Conservation (phyloP, 495 filamentous ascomycete genomes). For the Annulohypoxylon stygium region DNA sequence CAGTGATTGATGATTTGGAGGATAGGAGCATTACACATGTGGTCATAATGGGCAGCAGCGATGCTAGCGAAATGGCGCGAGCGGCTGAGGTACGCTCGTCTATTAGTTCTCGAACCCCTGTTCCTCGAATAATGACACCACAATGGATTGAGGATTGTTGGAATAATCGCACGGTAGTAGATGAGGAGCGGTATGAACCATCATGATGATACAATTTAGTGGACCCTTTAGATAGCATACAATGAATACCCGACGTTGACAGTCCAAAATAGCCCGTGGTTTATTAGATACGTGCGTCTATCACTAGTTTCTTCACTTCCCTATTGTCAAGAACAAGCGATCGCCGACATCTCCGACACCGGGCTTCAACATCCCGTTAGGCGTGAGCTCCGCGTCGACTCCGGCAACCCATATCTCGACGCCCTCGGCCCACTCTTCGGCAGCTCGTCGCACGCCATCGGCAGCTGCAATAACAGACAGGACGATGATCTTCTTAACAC, state of each 20-base stretch:
- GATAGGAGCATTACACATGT: slow-evolving; percentile 74
- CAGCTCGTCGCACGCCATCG: slow-evolving; percentile 74
- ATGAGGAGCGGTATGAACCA: slow-evolving; percentile 77
- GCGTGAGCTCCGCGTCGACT: slow-evolving; percentile 77
- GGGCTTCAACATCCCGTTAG: slow-evolving; percentile 89
- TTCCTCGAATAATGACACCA: slow-evolving; percentile 78
- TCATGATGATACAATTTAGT: slow-evolving; percentile 38
- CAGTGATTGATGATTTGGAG: slow-evolving; percentile 59
- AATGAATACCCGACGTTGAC: not conserved
- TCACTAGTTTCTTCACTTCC: slow-evolving; percentile 70
- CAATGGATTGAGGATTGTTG: slow-evolving; percentile 86
- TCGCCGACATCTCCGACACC: slow-evolving; percentile 94
- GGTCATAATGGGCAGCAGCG: slow-evolving; percentile 60
- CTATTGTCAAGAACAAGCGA: slow-evolving; percentile 90
- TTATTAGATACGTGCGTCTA: slow-evolving; percentile 13
- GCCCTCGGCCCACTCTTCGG: slow-evolving; percentile 77
- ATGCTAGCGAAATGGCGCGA: slow-evolving; percentile 52
- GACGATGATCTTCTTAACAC: slow-evolving; percentile 82
- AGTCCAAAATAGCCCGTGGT: slow-evolving; percentile 19
- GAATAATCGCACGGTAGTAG: slow-evolving; percentile 80
- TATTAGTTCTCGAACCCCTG: slow-evolving; percentile 58
- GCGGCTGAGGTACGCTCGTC: slow-evolving; percentile 59
- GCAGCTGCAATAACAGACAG: slow-evolving; percentile 80
- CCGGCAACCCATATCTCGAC: slow-evolving; percentile 88
- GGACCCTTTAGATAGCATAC: slow-evolving; percentile 1